Percentiles rank a stretch among this genome's conserved stretches.
Evolutionary conservation across 129 eudicot species (phyloP).

Genomic region (Cynara cardunculus): DNA sequence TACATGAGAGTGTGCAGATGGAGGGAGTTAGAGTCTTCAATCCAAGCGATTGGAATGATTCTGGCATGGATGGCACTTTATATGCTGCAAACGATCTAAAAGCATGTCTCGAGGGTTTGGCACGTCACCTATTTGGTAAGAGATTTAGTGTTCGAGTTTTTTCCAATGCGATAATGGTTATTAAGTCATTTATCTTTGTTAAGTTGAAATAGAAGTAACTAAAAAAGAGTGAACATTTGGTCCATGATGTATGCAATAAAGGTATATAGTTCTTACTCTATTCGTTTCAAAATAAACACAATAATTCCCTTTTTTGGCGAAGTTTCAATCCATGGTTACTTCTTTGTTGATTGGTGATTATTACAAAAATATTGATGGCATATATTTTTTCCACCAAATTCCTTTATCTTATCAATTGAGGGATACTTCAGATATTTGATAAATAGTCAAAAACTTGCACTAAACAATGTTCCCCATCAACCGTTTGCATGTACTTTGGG

Average conservation of each 20-base stretch:
- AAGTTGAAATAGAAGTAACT: background rate
- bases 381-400: background rate
- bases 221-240: background rate
- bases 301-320: background rate
- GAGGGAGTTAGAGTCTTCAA: conserved; percentile 89
- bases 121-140: conserved; percentile 81
- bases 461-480: background rate
- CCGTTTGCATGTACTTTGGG: background rate
- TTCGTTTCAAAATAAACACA: background rate
- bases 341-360: background rate
- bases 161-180: background rate
- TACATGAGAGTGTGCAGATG: conserved; percentile 51
- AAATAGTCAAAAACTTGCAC: background rate
- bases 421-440: background rate
- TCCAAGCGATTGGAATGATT: conserved; percentile 77
- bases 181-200: background rate
- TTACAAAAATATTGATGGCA: background rate
- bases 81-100: conserved; percentile 83
- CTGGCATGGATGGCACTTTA: conserved; percentile 67
- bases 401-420: background rate
- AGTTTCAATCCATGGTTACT: background rate
- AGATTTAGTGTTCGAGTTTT: background rate
- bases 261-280: background rate
- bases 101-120: conserved; percentile 92
- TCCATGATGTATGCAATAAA: background rate